These are phyloP conservation scores for Amphirosellinia nigrospora DNA, from an alignment of 495 filamentous ascomycete genomes.

Conservation along the genomic window DNA sequence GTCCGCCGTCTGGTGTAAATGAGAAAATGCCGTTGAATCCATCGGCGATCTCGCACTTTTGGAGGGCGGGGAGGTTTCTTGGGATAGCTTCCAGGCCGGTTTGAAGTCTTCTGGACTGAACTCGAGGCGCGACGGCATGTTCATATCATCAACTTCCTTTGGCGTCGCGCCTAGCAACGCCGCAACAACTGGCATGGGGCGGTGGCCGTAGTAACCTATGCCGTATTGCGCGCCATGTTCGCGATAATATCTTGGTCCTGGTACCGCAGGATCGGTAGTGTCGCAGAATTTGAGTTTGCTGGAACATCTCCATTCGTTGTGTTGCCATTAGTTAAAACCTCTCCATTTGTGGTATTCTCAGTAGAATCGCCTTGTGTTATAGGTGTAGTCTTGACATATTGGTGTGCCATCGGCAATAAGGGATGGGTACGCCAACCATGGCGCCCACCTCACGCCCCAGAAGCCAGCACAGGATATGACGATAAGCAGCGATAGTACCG, in stretches of 20 bases:
- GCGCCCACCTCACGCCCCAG: slow-evolving; percentile 61
- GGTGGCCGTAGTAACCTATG: slow-evolving; percentile 61
- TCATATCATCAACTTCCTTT: slow-evolving; percentile 53
- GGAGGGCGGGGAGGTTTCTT: slow-evolving; percentile 50
- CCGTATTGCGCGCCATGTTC: slow-evolving; percentile 59
- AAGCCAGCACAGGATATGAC: slow-evolving; percentile 60
- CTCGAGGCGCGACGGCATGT: slow-evolving; percentile 58
- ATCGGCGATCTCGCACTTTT: slow-evolving; percentile 49
- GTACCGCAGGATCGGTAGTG: slow-evolving; percentile 55
- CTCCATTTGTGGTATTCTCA: slow-evolving; percentile 46
- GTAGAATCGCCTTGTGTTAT: slow-evolving; percentile 42
- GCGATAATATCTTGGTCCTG: slow-evolving; percentile 62
- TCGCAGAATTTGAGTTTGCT: slow-evolving; percentile 33
- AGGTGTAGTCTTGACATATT: slow-evolving; percentile 57
- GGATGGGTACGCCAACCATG: slow-evolving; percentile 56
- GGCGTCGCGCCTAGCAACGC: slow-evolving; percentile 49
- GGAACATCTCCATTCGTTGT: neutral
- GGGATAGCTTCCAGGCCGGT: slow-evolving; percentile 54
- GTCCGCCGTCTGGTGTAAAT: slow-evolving; percentile 60
- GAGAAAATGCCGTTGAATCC: slow-evolving; percentile 62
- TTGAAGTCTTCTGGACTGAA: slow-evolving; percentile 57
- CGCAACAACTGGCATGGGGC: slow-evolving; percentile 56
- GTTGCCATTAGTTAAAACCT: neutral
- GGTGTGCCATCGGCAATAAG: slow-evolving; percentile 57
- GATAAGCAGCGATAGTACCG: slow-evolving; percentile 50